phyloP scores from a whole-genome alignment of 1,284 basidiomycete species.

The Cutaneotrichosporon sp. region DNA sequence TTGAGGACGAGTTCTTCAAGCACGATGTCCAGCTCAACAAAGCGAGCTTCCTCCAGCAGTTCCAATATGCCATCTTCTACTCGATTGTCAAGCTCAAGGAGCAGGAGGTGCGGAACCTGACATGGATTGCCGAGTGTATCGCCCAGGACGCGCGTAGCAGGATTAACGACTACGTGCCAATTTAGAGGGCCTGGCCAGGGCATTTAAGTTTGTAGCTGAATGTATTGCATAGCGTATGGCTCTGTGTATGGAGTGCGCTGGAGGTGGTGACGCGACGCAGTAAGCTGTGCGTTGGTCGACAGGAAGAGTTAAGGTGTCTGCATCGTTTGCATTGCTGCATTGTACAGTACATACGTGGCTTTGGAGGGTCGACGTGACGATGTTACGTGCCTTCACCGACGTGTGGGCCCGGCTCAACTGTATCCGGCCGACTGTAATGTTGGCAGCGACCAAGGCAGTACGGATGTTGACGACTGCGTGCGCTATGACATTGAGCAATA shows the following conservation, averaged over 20 bases:
- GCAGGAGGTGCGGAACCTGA: constrained; percentile 95
- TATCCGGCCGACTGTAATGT: no score
- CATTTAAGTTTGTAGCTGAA: constrained; percentile 4
- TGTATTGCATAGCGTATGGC: constrained; percentile 1
- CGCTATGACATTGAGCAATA: no score
- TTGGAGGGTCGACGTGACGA: no score
- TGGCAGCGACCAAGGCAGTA: no score
- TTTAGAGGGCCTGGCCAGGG: constrained; percentile 47
- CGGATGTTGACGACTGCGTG: no score
- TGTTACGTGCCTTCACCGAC: no score
- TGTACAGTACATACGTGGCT: no score
- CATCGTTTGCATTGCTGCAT: no score
- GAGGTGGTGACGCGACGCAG: background rate
- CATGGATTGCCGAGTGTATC: constrained; percentile 97
- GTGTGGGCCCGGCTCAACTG: no score
- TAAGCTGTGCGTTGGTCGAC: no score
- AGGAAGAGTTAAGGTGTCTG: no score
- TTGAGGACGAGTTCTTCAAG: constrained; percentile 95
- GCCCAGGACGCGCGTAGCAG: constrained; percentile 83
- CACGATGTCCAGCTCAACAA: constrained; percentile 92
- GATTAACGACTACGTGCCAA: constrained; percentile 87
- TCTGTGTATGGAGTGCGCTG: background rate
- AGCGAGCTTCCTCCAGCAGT: constrained; percentile 88
- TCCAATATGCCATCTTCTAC: constrained; percentile 89
- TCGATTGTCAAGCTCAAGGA: constrained; percentile 96